Conservation (phyloP, 208 protist genomes). For the Leishmania amazonensis region DNA sequence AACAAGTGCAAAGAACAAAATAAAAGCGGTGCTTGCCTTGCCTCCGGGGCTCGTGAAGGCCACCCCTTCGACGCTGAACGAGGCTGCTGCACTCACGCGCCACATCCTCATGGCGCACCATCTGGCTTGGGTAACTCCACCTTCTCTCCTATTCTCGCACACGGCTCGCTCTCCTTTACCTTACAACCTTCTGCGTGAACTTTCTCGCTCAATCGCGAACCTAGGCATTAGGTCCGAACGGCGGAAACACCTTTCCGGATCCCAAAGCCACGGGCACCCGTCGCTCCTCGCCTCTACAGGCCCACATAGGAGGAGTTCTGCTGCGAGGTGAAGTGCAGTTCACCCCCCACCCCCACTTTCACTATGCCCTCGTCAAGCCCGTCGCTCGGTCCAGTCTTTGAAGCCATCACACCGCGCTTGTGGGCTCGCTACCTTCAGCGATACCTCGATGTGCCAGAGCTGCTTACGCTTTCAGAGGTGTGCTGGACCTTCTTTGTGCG, state of each 20-base stretch:
- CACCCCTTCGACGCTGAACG: constrained; percentile 27
- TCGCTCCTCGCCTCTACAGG: background rate
- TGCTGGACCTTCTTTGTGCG: constrained; percentile 33
- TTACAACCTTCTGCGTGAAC: background rate
- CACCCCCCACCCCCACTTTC: background rate
- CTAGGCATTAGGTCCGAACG: background rate
- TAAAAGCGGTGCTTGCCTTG: background rate
- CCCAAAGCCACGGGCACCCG: background rate
- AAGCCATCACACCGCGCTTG: constrained; percentile 1
- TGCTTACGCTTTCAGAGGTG: constrained; percentile 21
- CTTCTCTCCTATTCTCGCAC: background rate
- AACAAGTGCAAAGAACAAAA: background rate
- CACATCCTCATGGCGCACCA: constrained; percentile 22
- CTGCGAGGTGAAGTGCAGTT: background rate
- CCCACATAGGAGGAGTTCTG: background rate
- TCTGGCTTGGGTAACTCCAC: constrained; percentile 4
- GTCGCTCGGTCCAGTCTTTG: constrained; percentile 9
- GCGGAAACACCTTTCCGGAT: background rate
- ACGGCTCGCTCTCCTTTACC: background rate
- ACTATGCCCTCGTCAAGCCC: background rate
- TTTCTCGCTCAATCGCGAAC: background rate
- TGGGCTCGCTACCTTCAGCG: constrained; percentile 5
- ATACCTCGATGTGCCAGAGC: constrained; percentile 19
- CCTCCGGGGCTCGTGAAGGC: background rate
- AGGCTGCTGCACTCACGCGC: constrained; percentile 1